Conservation (phyloP, 805 yeast species). For the Myxozyma geophila region DNA sequence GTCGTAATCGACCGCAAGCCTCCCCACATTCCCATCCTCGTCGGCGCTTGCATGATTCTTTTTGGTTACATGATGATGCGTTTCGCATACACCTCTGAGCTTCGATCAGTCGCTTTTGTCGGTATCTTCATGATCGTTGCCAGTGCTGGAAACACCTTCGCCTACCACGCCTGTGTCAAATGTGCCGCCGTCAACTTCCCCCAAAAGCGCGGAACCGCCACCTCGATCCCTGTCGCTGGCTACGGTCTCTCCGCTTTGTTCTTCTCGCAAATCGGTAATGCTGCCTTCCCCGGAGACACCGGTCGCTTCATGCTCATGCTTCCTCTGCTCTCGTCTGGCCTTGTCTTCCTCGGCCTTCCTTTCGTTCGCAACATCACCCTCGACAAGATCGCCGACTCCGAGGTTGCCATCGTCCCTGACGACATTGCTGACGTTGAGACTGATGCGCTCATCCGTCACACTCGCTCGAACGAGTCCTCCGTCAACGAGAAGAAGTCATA, state of each 20-base stretch:
- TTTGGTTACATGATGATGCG: slow-evolving; percentile 63
- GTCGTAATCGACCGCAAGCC: slow-evolving; percentile 65
- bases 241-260: slow-evolving; percentile 76
- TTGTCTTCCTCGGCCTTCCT: slow-evolving; percentile 36
- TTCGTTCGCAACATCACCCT: slow-evolving; percentile 35
- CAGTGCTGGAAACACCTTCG: slow-evolving; percentile 72
- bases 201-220: slow-evolving; percentile 68
- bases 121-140: slow-evolving; percentile 56
- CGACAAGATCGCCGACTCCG: slow-evolving; percentile 28
- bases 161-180: slow-evolving; percentile 67
- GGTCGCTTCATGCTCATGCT: slow-evolving; percentile 49
- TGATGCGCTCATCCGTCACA: slow-evolving; percentile 30
- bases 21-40: slow-evolving; percentile 55
- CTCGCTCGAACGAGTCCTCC: slow-evolving; percentile 12
- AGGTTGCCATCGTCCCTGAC: slow-evolving; percentile 22
- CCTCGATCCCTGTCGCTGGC: slow-evolving; percentile 73
- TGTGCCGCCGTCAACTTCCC: slow-evolving; percentile 77
- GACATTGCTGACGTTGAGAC: slow-evolving; percentile 28
- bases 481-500: slow-evolving; percentile 15
- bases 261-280: slow-evolving; percentile 60
- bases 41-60: slow-evolving; percentile 51
- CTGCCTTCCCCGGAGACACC: slow-evolving; percentile 63
- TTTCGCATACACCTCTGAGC: slow-evolving; percentile 52
- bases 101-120: slow-evolving; percentile 47
- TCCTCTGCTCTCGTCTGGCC: slow-evolving; percentile 35